phyloP scores from a whole-genome alignment of 768 basidiomycete genomes.

The Gyrodon lividus region DNA sequence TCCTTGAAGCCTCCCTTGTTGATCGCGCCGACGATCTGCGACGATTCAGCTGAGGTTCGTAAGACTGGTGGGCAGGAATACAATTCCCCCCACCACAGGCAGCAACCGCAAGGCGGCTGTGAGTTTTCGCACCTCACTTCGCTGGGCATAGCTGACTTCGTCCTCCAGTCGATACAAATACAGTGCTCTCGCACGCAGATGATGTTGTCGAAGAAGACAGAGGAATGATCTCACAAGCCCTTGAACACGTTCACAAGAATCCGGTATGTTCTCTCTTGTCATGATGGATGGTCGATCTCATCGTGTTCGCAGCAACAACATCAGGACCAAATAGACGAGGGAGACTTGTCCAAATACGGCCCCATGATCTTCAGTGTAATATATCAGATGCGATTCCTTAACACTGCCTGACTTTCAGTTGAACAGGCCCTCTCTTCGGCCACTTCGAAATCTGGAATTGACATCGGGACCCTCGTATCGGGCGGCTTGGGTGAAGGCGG shows the following conservation, averaged over 20 bases:
- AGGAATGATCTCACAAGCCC: conserved; percentile 14
- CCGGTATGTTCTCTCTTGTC: conserved; percentile 8
- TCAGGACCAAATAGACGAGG: conserved; percentile 9
- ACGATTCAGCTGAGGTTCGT: conserved; percentile 38
- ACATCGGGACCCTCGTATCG: conserved; percentile 22
- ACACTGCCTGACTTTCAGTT: conserved; percentile 3
- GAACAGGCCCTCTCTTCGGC: conserved; percentile 18
- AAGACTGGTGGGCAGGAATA: conserved; percentile 67
- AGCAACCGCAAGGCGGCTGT: conserved; percentile 24
- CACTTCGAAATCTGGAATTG: conserved; percentile 31
- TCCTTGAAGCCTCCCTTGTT: not conserved
- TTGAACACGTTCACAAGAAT: conserved; percentile 24
- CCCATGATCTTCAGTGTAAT: conserved; percentile 20
- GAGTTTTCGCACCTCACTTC: conserved; percentile 11
- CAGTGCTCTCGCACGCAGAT: conserved; percentile 55
- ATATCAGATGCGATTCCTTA: not conserved
- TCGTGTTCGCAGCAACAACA: conserved; percentile 13
- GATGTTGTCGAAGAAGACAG: conserved; percentile 6
- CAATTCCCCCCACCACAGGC: conserved; percentile 53
- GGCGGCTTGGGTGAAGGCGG: conserved; percentile 43
- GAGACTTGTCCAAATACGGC: conserved; percentile 16
- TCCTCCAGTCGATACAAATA: conserved; percentile 57
- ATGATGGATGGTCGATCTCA: not conserved
- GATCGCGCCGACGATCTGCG: conserved; percentile 12
- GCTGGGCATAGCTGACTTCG: conserved; percentile 6